Percentiles rank a stretch among this genome's conserved stretches.
Conservation (phyloP, 192 early-diverging fungal genomes). For the Gonapodya sp. region DNA sequence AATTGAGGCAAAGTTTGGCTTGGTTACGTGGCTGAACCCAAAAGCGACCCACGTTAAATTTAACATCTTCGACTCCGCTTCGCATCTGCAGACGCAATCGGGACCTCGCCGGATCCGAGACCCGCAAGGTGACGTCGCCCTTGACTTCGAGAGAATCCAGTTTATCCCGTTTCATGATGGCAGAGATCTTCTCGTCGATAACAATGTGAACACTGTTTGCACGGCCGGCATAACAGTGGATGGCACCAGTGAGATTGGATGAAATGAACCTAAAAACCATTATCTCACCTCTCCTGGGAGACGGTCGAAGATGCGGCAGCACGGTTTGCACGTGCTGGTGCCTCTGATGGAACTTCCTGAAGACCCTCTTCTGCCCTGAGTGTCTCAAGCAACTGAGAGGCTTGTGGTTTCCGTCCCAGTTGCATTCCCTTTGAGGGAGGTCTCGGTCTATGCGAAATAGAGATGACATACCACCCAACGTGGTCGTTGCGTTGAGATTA, state of each 20-base stretch:
- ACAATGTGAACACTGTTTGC: slow-evolving; percentile 65
- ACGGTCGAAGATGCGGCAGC: neutral
- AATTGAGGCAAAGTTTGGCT: neutral
- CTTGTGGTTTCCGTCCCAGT: slow-evolving; percentile 82
- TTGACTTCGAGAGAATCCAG: slow-evolving; percentile 89
- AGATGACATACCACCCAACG: neutral
- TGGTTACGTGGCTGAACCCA: neutral
- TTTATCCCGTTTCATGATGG: slow-evolving; percentile 78
- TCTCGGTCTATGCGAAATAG: neutral
- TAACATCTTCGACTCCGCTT: slow-evolving; percentile 50
- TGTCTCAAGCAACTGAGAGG: slow-evolving; percentile 66
- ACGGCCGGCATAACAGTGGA: neutral
- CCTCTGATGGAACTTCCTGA: slow-evolving; percentile 22
- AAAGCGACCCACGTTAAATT: slow-evolving; percentile 61
- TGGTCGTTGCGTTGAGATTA: too few relatives aligned
- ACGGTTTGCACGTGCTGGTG: neutral
- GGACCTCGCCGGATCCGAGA: slow-evolving; percentile 55
- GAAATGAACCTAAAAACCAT: neutral
- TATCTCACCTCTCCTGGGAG: slow-evolving; percentile 1
- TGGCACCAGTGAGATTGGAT: neutral
- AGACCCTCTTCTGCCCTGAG: slow-evolving; percentile 76
- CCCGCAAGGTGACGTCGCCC: slow-evolving; percentile 74
- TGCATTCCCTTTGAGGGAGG: slow-evolving; percentile 60
- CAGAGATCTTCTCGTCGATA: slow-evolving; percentile 80
- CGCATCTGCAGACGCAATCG: slow-evolving; percentile 55